Conservation (phyloP, 1,284 basidiomycete genomes). For the Trichosporon faecale region DNA sequence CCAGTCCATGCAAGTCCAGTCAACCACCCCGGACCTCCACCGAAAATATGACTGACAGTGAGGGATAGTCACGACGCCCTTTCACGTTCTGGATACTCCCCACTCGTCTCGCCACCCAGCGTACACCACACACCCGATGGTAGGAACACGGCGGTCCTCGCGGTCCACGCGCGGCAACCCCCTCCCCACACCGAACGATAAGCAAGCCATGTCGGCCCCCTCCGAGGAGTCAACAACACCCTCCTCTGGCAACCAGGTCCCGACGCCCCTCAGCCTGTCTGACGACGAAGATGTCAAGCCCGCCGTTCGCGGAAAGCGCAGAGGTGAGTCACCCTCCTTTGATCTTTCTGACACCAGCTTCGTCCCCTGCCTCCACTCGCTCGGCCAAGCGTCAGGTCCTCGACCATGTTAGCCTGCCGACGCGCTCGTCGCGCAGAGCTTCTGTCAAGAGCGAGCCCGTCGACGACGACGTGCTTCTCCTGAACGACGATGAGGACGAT, state of each 20-base stretch:
- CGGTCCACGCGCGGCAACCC: background rate
- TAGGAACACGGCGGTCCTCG: background rate
- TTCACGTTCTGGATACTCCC: background rate
- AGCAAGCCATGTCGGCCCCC: background rate
- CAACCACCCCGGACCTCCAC: slow-evolving; percentile 12
- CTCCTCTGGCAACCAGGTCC: background rate
- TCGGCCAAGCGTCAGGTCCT: background rate
- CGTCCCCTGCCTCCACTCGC: background rate
- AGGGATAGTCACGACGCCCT: background rate
- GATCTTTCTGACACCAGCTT: background rate
- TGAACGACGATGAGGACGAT: slow-evolving; percentile 17
- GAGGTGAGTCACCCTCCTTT: slow-evolving; percentile 3
- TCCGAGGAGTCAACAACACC: background rate
- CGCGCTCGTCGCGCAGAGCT: background rate
- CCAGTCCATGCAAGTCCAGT: slow-evolving; percentile 22
- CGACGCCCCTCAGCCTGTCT: background rate
- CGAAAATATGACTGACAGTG: background rate
- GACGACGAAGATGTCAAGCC: slow-evolving; percentile 2
- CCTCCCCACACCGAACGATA: slow-evolving; percentile 2
- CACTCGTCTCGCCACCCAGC: background rate
- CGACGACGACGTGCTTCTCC: slow-evolving; percentile 7
- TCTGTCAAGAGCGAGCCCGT: slow-evolving; percentile 16
- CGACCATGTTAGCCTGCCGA: slow-evolving; percentile 7
- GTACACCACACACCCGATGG: background rate
- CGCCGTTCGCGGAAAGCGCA: background rate